Base-by-base conservation (phyloP, 2,329 filamentous ascomycete genomes). In the Trichoderma sp. region DNA sequence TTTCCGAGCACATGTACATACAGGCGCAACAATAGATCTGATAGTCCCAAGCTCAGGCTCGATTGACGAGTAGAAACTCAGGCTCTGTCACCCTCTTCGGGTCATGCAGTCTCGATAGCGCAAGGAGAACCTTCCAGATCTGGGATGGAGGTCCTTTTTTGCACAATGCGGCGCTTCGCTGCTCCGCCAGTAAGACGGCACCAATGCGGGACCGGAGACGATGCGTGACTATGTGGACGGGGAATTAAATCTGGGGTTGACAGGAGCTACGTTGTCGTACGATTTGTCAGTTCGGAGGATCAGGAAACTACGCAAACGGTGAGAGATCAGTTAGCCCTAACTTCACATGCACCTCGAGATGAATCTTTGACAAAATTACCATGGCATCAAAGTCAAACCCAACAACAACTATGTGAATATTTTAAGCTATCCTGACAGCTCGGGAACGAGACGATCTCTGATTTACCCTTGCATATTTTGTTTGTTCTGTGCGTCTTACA, bases 51-150 rank as follows among this genome's bases (percentile, higher is more conserved):
- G 39, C 53, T 39, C 55, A 26, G 32, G 28, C 28, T 50, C 57
- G 30, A 69, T 69, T 69, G 67, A 28, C 67, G 57, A 69, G 57
- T 69, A 50, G 15, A 53, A n/a, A 32, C 7, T 20, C 26, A 1
- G 39, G 4, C 12, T 34, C 36, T 17, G 11, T 32, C 62, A 71
- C 55, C 47, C 39, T 62, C 39, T 62, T n/a, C 17, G 6, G 26
- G 15, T 13, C 55, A 43, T 55, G 34, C 43, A 50, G 15, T 34
- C n/a, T 11, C 23, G 11, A 34, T 68, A 57, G 43, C 15, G 65
- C 47, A 71, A 68, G 70, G 57, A 71, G 55, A 63, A 71, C 43
- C 58, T 62, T 59, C 70, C 70, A 68, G 58, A 71, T 68, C 13
- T 4, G 70, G 70, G n/a, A 26, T 71, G 70, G 70, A 26, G 32